Evolutionary conservation across 805 yeast genomes (phyloP).

Genomic region (Starmera quercuum): DNA sequence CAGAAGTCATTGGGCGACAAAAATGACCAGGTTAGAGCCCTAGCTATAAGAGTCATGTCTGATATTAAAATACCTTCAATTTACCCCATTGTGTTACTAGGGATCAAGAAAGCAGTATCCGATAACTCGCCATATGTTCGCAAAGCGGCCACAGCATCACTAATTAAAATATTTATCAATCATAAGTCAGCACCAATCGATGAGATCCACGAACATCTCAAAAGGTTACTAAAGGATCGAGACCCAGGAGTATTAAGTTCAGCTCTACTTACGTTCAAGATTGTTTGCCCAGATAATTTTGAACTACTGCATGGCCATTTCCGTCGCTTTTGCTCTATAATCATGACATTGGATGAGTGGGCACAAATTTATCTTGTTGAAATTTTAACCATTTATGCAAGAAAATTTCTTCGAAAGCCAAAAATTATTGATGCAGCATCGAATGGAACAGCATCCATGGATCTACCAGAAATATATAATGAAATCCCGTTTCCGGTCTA

Average conservation of each 20-base stretch:
- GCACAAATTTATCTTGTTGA: conserved; percentile 54
- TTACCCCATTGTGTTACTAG: conserved; percentile 67
- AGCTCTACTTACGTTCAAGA: conserved; percentile 50
- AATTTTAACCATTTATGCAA: conserved; percentile 57
- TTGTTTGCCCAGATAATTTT: conserved; percentile 48
- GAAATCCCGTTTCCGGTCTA: conserved; percentile 30
- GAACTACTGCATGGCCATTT: conserved; percentile 67
- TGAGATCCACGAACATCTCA: conserved; percentile 44
- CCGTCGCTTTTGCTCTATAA: conserved; percentile 43
- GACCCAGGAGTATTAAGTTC: conserved; percentile 63
- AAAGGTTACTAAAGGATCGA: conserved; percentile 53
- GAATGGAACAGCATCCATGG: conserved; percentile 19
- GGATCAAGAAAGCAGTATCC: conserved; percentile 56
- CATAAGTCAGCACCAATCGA: conserved; percentile 34
- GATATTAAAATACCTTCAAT: conserved; percentile 81
- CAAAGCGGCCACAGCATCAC: conserved; percentile 68
- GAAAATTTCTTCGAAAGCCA: conserved; percentile 54
- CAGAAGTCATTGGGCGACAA: conserved; percentile 75
- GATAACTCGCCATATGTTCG: conserved; percentile 80
- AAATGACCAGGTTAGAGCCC: conserved; percentile 57
- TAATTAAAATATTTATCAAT: conserved; percentile 47
- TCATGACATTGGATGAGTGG: conserved; percentile 63
- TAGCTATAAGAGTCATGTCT: conserved; percentile 72
- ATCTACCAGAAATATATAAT: conserved; percentile 36
- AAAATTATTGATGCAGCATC: conserved; percentile 27